Evolutionary conservation across 2,329 filamentous ascomycete genomes (phyloP), one percentile per base, ranked within the genome.

Genomic region (Orbilia brochopaga): DNA sequence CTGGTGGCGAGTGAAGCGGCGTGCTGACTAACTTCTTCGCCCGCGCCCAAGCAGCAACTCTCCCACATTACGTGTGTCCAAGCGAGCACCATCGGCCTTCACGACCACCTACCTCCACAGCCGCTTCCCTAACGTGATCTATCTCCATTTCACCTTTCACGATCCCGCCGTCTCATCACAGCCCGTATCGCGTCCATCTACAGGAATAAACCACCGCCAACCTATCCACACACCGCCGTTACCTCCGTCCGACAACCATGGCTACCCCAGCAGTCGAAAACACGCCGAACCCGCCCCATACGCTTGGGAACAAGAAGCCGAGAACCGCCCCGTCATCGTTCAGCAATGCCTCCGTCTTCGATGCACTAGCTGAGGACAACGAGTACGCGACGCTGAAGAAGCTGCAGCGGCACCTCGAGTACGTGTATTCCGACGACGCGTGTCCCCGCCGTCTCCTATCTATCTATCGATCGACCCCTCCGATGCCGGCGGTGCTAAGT

Each of bases 311-410:
- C 24, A 24, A 23, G 55, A 70, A 64, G 27, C 59, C 59, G 32
- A 64, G 58, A 32, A 37, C 56, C 8, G 40, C 59, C 11, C 66
- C 66, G 15, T 64, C 66, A 15, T 70, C 66, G 19, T 70, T 70
- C 35, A 70, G 66, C 52, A 59, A 70, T 52, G 54, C 66, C 8
- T 72, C 72, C 79, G 88, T 89, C 76, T 87, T 97, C 75, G 93
- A 97, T 81, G 92, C 91, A 72, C 83, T 92, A 73, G 85, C 87
- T 15, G 87, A 86, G 63, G 92, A 96, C 78, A 90, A 87, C 75
- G 93, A 97, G 80, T 99, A 99, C 81, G 91, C 90, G 58, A 92
- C 89, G 44, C 85, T 97, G 81, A 99, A 99, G 85, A 94, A 95
- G 83, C 87, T 97, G 75, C 93, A 99, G 82, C 86, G 93, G 79